phyloP scores from a whole-genome alignment of 768 basidiomycete species.

The Leccinum longicurvipes region DNA sequence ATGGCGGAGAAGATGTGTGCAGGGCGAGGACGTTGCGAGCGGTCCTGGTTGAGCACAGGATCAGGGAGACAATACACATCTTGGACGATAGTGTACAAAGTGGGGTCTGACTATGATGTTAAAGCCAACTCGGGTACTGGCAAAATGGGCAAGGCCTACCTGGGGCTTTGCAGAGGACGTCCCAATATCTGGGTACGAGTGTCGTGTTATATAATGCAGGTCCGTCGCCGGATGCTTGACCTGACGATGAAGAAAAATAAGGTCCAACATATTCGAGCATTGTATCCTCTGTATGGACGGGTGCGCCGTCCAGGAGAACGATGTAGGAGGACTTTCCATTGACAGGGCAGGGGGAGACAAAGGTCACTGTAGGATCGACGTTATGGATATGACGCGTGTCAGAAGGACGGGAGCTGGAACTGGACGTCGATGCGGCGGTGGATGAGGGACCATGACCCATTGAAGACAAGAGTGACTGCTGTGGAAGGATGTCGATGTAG shows the following conservation, averaged over 20 bases:
- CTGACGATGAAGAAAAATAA: conserved; percentile 30
- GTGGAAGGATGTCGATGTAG: conserved; percentile 32
- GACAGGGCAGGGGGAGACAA: conserved; percentile 47
- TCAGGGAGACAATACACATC: conserved; percentile 44
- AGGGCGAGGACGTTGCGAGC: conserved; percentile 23
- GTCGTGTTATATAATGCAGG: conserved; percentile 54
- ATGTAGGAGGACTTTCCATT: conserved; percentile 54
- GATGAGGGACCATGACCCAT: not conserved
- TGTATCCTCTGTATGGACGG: conserved; percentile 52
- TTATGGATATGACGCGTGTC: conserved; percentile 47
- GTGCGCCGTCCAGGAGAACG: conserved; percentile 46
- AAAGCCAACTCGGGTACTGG: not conserved
- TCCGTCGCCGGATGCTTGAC: conserved; percentile 24
- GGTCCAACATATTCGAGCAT: conserved; percentile 32
- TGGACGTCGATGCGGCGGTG: conserved; percentile 1
- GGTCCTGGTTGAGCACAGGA: conserved; percentile 17
- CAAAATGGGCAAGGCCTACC: conserved; percentile 38
- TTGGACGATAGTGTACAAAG: conserved; percentile 63
- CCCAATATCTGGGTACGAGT: conserved; percentile 66
- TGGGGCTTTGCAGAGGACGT: conserved; percentile 48
- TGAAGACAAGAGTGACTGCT: conserved; percentile 11
- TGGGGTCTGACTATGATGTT: conserved; percentile 50
- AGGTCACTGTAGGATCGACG: conserved; percentile 68
- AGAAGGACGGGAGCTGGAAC: not conserved
- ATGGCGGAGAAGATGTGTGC: conserved; percentile 51